phyloP scores from a whole-genome alignment of 2,329 filamentous ascomycete species.

The Leptosphaerulina australis region DNA sequence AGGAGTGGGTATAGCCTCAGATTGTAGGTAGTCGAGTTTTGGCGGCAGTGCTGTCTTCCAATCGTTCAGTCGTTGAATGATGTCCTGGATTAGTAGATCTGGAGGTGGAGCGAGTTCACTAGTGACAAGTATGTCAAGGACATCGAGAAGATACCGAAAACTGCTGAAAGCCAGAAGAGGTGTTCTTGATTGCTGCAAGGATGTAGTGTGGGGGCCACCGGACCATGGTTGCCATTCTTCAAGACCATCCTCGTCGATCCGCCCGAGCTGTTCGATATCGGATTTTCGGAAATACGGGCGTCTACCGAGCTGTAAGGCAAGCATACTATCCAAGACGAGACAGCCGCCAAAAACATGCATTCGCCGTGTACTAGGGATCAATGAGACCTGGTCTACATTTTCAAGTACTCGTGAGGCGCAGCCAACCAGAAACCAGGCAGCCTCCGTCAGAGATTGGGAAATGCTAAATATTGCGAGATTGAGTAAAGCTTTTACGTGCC shows the following conservation, averaged over 20 bases:
- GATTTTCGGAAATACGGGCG: slow-evolving; percentile 57
- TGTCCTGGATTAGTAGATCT: slow-evolving; percentile 38
- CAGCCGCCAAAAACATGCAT: slow-evolving; percentile 62
- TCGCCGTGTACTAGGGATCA: slow-evolving; percentile 31
- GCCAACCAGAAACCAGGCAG: slow-evolving; percentile 70
- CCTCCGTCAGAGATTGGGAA: slow-evolving; percentile 60
- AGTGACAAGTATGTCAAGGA: slow-evolving; percentile 34
- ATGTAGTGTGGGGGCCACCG: slow-evolving; percentile 53
- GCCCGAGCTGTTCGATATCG: slow-evolving; percentile 56
- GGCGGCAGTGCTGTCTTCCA: slow-evolving; percentile 44
- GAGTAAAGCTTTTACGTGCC: slow-evolving; percentile 52
- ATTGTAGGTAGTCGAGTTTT: slow-evolving; percentile 30
- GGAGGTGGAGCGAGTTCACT: slow-evolving; percentile 19
- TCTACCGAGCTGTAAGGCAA: slow-evolving; percentile 60
- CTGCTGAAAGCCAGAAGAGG: slow-evolving; percentile 57
- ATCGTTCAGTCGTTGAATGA: slow-evolving; percentile 44
- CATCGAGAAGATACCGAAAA: slow-evolving; percentile 57
- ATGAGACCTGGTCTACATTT: slow-evolving; percentile 48
- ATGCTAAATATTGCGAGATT: slow-evolving; percentile 67
- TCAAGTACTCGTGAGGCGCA: slow-evolving; percentile 64
- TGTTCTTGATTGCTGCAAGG: slow-evolving; percentile 26
- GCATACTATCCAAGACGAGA: slow-evolving; percentile 66
- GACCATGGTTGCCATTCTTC: slow-evolving; percentile 79
- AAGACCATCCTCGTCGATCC: slow-evolving; percentile 67
- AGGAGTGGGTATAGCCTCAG: slow-evolving; percentile 19